Percentiles rank a stretch among this genome's conserved stretches.
phyloP scores from a whole-genome alignment of 1,139 yeast species.

The Debaryomyces sp. region DNA sequence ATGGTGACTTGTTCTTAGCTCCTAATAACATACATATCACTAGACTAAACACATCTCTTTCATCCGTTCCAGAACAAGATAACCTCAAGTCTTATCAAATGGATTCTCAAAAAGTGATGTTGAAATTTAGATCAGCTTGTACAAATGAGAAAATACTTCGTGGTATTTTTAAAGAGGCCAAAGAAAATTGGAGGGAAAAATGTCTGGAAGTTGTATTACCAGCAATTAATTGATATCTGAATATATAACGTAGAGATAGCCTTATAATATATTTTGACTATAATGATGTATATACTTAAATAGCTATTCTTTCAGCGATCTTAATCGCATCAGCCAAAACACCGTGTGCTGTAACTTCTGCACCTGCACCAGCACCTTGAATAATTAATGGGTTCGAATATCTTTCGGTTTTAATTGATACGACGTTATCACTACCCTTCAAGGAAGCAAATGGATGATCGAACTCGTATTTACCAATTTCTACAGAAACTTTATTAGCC shows the following conservation, averaged over 20 bases:
- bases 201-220: slow-evolving; percentile 20
- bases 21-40: slow-evolving; percentile 79
- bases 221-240: slow-evolving; percentile 15
- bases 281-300: slow-evolving; percentile 17
- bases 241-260: too few relatives aligned
- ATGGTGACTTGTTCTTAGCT: slow-evolving; percentile 79
- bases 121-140: slow-evolving; percentile 67
- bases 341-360: slow-evolving; percentile 98
- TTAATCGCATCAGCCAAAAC: slow-evolving; percentile 91
- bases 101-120: slow-evolving; percentile 75
- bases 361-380: slow-evolving; percentile 99
- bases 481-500: slow-evolving; percentile 72
- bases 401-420: slow-evolving; percentile 87
- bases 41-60: slow-evolving; percentile 50
- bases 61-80: slow-evolving; percentile 30
- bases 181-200: slow-evolving; percentile 46
- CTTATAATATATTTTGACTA: background rate
- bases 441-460: slow-evolving; percentile 96
- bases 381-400: slow-evolving; percentile 89
- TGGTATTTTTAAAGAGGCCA: slow-evolving; percentile 61
- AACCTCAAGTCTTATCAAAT: slow-evolving; percentile 35
- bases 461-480: slow-evolving; percentile 78
- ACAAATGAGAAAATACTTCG: slow-evolving; percentile 50
- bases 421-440: slow-evolving; percentile 94
- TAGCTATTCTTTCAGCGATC: slow-evolving; percentile 81